These are phyloP conservation scores for Tricholomella constricta DNA, from an alignment of 768 basidiomycete species.

Conservation along the genomic window DNA sequence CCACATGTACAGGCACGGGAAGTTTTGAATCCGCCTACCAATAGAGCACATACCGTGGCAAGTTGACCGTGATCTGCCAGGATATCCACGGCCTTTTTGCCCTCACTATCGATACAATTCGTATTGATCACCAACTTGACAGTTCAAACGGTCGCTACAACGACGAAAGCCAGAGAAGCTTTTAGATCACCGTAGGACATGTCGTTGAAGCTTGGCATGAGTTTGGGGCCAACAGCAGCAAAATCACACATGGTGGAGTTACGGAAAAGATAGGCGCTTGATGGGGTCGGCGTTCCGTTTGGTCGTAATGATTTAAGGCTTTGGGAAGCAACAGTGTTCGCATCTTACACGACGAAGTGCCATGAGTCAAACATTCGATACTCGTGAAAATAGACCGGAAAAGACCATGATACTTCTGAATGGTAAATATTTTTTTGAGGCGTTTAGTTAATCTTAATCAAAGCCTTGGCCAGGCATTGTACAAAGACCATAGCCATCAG, in stretches of 20 bases:
- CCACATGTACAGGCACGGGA: conserved; percentile 14
- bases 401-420: too few relatives aligned
- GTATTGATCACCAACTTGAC: conserved; percentile 9
- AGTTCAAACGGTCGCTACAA: conserved; percentile 4
- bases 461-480: too few relatives aligned
- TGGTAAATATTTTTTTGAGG: too few relatives aligned
- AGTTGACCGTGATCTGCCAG: background rate
- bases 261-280: too few relatives aligned
- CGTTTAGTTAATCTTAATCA: too few relatives aligned
- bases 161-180: background rate
- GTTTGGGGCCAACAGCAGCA: too few relatives aligned
- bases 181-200: background rate
- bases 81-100: background rate
- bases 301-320: background rate
- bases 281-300: background rate
- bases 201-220: too few relatives aligned
- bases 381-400: too few relatives aligned
- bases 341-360: background rate
- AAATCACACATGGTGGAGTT: too few relatives aligned
- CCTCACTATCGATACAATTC: background rate
- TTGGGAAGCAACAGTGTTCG: background rate
- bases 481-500: too few relatives aligned
- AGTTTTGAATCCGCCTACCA: background rate
- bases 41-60: background rate
- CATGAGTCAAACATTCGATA: too few relatives aligned